A percentile compares a stretch with the other conserved stretches of the same genome.
Evolutionary conservation across 1,284 basidiomycete genomes (phyloP).

Genomic region (Blastosporella zonata): DNA sequence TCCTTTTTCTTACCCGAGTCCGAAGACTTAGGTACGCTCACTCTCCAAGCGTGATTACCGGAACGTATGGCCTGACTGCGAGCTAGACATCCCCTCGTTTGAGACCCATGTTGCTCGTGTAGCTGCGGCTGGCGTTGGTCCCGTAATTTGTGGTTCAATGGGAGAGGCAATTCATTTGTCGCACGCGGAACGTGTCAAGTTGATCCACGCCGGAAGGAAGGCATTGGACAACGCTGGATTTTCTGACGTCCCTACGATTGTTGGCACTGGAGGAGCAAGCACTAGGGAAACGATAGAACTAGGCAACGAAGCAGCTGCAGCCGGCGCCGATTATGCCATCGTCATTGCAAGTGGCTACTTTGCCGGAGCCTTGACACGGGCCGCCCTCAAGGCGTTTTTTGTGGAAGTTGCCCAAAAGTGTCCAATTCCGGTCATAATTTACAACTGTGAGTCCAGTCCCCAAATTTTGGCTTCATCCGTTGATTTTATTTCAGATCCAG

Average conservation of each 20-base stretch:
- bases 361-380: slow-evolving; percentile 67
- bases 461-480: slow-evolving; percentile 7
- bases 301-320: slow-evolving; percentile 69
- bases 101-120: slow-evolving; percentile 70
- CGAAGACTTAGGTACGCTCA: slow-evolving; percentile 76
- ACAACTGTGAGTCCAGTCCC: slow-evolving; percentile 70
- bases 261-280: slow-evolving; percentile 79
- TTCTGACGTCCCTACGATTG: slow-evolving; percentile 65
- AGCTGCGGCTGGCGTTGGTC: slow-evolving; percentile 71
- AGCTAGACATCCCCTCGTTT: slow-evolving; percentile 68
- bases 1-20: slow-evolving; percentile 76
- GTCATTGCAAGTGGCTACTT: slow-evolving; percentile 88
- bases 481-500: slow-evolving; percentile 56
- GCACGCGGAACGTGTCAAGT: slow-evolving; percentile 62
- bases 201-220: slow-evolving; percentile 71
- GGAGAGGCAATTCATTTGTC: slow-evolving; percentile 82
- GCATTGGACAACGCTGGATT: slow-evolving; percentile 70
- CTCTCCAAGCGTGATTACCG: not conserved
- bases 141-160: slow-evolving; percentile 81
- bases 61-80: not conserved
- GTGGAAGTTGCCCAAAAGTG: slow-evolving; percentile 73
- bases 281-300: slow-evolving; percentile 80
- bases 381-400: slow-evolving; percentile 79
- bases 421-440: slow-evolving; percentile 85
- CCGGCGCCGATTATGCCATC: slow-evolving; percentile 83